These are phyloP conservation scores for Erodium texanum DNA, from an alignment of 441 rosid species.

Conservation along the genomic window DNA sequence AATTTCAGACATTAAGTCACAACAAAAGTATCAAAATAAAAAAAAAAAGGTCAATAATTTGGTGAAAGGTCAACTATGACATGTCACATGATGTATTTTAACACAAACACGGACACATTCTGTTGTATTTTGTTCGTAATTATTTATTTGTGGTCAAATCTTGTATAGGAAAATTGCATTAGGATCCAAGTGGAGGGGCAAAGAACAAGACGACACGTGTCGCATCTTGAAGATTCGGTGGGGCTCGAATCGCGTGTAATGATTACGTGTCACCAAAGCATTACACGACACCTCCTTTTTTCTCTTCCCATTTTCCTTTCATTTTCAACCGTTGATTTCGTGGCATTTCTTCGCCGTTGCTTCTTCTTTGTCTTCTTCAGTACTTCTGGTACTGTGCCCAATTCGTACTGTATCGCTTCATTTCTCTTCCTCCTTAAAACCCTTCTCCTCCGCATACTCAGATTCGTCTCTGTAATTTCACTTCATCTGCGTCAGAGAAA, in stretches of 20 bases:
- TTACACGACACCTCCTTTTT: not conserved
- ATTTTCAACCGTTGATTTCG: slow-evolving; percentile 8
- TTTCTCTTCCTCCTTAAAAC: not conserved
- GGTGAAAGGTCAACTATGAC: too few relatives aligned
- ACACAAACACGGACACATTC: too few relatives aligned
- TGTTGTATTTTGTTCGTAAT: too few relatives aligned
- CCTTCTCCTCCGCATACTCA: not conserved
- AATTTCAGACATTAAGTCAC: too few relatives aligned
- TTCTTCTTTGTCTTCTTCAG: not conserved
- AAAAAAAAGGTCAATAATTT: too few relatives aligned
- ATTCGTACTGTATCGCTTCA: not conserved
- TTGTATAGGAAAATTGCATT: too few relatives aligned
- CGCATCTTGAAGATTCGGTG: not conserved
- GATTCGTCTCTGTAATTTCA: not conserved
- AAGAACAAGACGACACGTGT: not conserved
- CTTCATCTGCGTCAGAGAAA: not conserved
- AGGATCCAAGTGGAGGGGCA: too few relatives aligned
- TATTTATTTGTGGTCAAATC: too few relatives aligned
- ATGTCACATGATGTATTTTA: too few relatives aligned
- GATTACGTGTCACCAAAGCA: slow-evolving; percentile 19
- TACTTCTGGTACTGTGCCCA: not conserved
- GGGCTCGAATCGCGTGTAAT: not conserved
- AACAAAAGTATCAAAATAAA: too few relatives aligned
- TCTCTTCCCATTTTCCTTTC: not conserved
- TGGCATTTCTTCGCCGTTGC: slow-evolving; percentile 13